Conservation (phyloP, 192 early-diverging fungal species). For the Podila horticola region DNA sequence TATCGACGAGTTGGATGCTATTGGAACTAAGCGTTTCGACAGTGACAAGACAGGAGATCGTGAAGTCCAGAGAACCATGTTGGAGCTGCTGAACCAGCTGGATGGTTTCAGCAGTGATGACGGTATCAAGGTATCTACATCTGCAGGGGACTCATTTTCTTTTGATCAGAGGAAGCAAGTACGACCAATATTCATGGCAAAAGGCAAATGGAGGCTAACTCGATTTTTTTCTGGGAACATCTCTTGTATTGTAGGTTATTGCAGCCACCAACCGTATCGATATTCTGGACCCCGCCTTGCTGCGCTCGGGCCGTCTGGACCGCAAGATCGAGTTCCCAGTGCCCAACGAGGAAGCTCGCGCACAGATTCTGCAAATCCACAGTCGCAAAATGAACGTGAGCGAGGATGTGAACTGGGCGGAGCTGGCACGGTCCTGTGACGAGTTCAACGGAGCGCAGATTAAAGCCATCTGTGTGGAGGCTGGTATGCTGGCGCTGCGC, state of each 20-base stretch:
- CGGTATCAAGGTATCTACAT: slow-evolving; percentile 84
- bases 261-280: slow-evolving; percentile 98
- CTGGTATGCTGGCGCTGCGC: slow-evolving; percentile 97
- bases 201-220: not conserved
- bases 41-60: slow-evolving; percentile 97
- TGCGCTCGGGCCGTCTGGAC: slow-evolving; percentile 90
- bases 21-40: slow-evolving; percentile 99
- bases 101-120: slow-evolving; percentile 97
- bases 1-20: slow-evolving; percentile 98
- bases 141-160: not conserved
- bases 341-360: slow-evolving; percentile 93
- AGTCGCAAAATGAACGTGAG: slow-evolving; percentile 99
- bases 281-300: slow-evolving; percentile 89
- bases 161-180: not conserved
- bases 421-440: slow-evolving; percentile 93
- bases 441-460: slow-evolving; percentile 99
- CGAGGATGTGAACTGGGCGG: slow-evolving; percentile 94
- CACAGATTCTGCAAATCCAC: slow-evolving; percentile 97
- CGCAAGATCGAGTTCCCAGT: slow-evolving; percentile 95
- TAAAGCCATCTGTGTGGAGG: slow-evolving; percentile 99
- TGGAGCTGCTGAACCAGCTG: slow-evolving; percentile 97
- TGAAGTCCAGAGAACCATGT: slow-evolving; percentile 98
- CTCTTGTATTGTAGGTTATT: slow-evolving; percentile 72
- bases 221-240: not conserved
- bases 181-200: not conserved